These are phyloP conservation scores for Apiospora saccharicola DNA, from an alignment of 2,329 filamentous ascomycete genomes.

Conservation along the genomic window DNA sequence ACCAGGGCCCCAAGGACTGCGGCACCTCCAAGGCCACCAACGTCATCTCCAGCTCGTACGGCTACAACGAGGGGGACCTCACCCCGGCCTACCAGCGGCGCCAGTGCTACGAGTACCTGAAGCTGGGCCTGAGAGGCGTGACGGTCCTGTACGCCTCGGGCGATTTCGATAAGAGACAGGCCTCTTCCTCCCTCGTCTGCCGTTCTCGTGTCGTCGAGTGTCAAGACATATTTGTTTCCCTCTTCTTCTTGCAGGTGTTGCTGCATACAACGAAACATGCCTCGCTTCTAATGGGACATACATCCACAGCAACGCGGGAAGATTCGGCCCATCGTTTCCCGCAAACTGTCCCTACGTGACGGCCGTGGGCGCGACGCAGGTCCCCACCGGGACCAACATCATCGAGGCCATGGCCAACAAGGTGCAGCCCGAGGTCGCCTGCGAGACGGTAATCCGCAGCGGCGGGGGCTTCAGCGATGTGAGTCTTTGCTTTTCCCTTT, in stretches of 20 bases:
- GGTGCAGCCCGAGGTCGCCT: slow-evolving; percentile 2
- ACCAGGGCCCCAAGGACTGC: slow-evolving; percentile 42
- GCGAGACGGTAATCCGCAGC: slow-evolving; percentile 29
- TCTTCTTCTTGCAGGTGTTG: slow-evolving; percentile 31
- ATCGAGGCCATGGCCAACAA: slow-evolving; percentile 13
- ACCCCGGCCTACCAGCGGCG: slow-evolving; percentile 54
- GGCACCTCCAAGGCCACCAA: slow-evolving; percentile 51
- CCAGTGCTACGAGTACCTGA: slow-evolving; percentile 50
- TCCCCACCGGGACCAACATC: slow-evolving; percentile 28
- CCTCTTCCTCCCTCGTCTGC: slow-evolving; percentile 36
- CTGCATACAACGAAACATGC: slow-evolving; percentile 39
- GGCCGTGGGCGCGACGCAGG: slow-evolving; percentile 22
- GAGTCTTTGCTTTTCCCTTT: background rate
- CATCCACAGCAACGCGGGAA: slow-evolving; percentile 50
- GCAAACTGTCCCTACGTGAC: background rate
- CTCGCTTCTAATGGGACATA: slow-evolving; percentile 54
- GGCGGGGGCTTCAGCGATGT: slow-evolving; percentile 42
- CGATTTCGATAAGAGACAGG: slow-evolving; percentile 42
- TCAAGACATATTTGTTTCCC: background rate
- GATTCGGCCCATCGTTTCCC: slow-evolving; percentile 41
- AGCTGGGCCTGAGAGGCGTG: slow-evolving; percentile 50
- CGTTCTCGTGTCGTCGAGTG: slow-evolving; percentile 13
- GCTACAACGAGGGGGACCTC: slow-evolving; percentile 53
- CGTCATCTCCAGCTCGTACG: slow-evolving; percentile 57
- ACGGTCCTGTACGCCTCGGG: slow-evolving; percentile 48